Evolutionary conservation across 2,329 filamentous ascomycete genomes (phyloP).

Genomic region (Monilinia vaccinii-corymbosi): DNA sequence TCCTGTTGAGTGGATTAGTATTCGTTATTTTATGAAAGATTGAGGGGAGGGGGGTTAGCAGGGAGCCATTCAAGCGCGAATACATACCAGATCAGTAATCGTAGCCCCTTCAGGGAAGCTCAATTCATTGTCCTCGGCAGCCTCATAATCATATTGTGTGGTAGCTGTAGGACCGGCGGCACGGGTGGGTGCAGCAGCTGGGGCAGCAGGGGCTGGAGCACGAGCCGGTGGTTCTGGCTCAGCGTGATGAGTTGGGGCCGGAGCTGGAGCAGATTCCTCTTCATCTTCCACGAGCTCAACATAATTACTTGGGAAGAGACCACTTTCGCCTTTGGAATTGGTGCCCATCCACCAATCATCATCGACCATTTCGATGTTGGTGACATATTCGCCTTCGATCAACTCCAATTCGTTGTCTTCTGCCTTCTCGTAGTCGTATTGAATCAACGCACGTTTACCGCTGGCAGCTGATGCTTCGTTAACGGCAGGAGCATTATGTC

Average conservation of each 20-base stretch:
- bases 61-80: background rate
- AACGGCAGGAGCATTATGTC: conserved; percentile 31
- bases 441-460: conserved; percentile 66
- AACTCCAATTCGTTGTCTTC: conserved; percentile 96
- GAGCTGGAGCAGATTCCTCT: conserved; percentile 29
- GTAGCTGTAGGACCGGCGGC: conserved; percentile 42
- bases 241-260: conserved; percentile 26
- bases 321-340: conserved; percentile 73
- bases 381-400: conserved; percentile 77
- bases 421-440: conserved; percentile 96
- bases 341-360: conserved; percentile 99
- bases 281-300: conserved; percentile 72
- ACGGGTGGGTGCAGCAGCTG: conserved; percentile 44
- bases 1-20: conserved; percentile 44
- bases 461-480: conserved; percentile 39
- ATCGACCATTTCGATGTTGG: conserved; percentile 93
- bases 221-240: conserved; percentile 19
- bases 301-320: conserved; percentile 95
- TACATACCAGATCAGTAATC: conserved; percentile 66
- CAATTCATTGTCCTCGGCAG: conserved; percentile 81
- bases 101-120: conserved; percentile 86
- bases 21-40: background rate
- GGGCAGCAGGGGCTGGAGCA: conserved; percentile 29
- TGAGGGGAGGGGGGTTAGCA: background rate
- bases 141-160: conserved; percentile 92